phyloP scores from a whole-genome alignment of 2,329 filamentous ascomycete genomes.

The Beauveria scarabaeidicola region DNA sequence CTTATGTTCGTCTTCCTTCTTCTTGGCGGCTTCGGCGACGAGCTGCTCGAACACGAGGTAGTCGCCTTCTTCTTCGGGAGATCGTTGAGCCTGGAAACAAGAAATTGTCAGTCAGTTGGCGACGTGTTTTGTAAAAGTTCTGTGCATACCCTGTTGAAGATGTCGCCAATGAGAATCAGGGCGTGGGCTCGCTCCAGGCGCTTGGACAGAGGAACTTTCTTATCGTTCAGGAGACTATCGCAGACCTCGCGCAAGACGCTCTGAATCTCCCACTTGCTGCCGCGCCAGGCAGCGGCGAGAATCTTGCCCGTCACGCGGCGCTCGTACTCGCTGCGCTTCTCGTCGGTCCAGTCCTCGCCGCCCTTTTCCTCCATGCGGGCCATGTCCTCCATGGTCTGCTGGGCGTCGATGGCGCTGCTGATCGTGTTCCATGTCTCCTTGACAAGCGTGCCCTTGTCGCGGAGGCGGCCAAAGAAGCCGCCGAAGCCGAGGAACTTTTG shows the following conservation, averaged over 20 bases:
- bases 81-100: slow-evolving; percentile 61
- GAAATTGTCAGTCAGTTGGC: neutral
- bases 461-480: slow-evolving; percentile 87
- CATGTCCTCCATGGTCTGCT: slow-evolving; percentile 99
- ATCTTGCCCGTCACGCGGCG: slow-evolving; percentile 96
- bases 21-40: slow-evolving; percentile 90
- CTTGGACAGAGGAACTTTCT: slow-evolving; percentile 74
- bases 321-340: slow-evolving; percentile 93
- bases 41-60: slow-evolving; percentile 98
- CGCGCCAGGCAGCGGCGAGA: slow-evolving; percentile 89
- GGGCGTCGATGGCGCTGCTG: slow-evolving; percentile 88
- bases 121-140: neutral
- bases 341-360: slow-evolving; percentile 96
- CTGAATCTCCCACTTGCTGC: slow-evolving; percentile 97
- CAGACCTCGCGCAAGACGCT: slow-evolving; percentile 91
- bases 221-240: slow-evolving; percentile 73
- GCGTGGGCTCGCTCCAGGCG: slow-evolving; percentile 85
- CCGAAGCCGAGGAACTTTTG: slow-evolving; percentile 96
- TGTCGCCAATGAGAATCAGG: slow-evolving; percentile 77
- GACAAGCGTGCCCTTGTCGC: slow-evolving; percentile 92
- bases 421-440: slow-evolving; percentile 99
- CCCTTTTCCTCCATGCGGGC: slow-evolving; percentile 89
- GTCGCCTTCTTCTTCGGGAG: slow-evolving; percentile 93
- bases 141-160: slow-evolving; percentile 69
- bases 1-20: slow-evolving; percentile 78